Evolutionary conservation across 139 green algal genomes (phyloP).

Genomic region (Tetradesmus obliquus): DNA sequence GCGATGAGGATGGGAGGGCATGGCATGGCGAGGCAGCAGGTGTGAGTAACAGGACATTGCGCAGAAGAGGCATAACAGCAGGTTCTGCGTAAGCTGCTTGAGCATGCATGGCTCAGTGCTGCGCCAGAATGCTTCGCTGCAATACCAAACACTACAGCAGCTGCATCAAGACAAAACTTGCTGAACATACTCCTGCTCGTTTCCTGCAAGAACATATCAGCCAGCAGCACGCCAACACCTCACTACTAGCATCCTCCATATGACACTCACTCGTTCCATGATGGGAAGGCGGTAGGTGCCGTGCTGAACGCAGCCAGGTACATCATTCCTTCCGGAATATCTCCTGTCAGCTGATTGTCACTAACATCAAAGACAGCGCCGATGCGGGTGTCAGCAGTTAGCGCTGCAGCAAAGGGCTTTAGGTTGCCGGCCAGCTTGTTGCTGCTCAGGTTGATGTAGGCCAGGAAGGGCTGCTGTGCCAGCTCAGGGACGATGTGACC

Average conservation of each 20-base stretch:
- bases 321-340: neutral
- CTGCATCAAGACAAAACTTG: neutral
- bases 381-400: neutral
- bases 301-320: slow-evolving; percentile 29
- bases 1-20: neutral
- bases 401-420: slow-evolving; percentile 7
- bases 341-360: slow-evolving; percentile 30
- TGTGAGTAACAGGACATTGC: neutral
- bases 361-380: slow-evolving; percentile 44
- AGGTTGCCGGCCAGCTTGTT: slow-evolving; percentile 29
- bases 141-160: neutral
- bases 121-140: too few species aligned
- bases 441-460: slow-evolving; percentile 40
- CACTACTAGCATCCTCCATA: too few species aligned
- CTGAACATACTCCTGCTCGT: too few species aligned
- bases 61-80: neutral
- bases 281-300: slow-evolving; percentile 16
- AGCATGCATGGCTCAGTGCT: neutral
- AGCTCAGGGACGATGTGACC: neutral
- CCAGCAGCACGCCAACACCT: too few species aligned
- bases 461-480: neutral
- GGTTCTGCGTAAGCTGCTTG: neutral
- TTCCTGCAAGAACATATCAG: too few species aligned
- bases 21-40: neutral
- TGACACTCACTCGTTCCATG: slow-evolving; percentile 29